Evolutionary conservation across 2,329 filamentous ascomycete species (phyloP), one percentile per base, ranked within the genome.

Genomic region (Pestalotiopsis sp.): DNA sequence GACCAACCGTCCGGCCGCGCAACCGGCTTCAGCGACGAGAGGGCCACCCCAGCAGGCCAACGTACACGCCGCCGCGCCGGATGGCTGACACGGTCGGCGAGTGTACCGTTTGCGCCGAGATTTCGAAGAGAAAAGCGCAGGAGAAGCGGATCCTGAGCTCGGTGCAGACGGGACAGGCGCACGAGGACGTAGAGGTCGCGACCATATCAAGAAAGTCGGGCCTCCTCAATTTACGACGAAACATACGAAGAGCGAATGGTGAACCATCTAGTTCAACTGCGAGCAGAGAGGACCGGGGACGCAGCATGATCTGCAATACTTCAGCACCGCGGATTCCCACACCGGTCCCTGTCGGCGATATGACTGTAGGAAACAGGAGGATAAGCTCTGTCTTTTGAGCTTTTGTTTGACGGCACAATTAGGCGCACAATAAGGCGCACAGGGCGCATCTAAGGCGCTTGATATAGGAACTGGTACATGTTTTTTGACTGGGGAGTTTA

Each of bases 61-160:
- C 68, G 1, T 68, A 70, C 0, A 38, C 59, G 30, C 70, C 70
- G 2, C 69, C 60, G 39, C 68, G 67, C 24, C 55, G 58, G 9
- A 59, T 20, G 0, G 71, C 74, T n/a, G 74, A 77, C 66, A 69
- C 67, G 5, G 73, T 77, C 9, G 75, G 76, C 52, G 68, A 74
- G 30, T 78, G 76, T 66, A 61, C 58, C 17, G 71, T 69, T 17
- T 78, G 76, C 62, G 70, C 66, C 11, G 75, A 74, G 56, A 71
- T 69, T 11, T 71, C 69, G 11, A 72, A 71, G 24, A 68, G 73
- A 57, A 72, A 74, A 58, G 71, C 67, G 20, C 69, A 70, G 2
- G 68, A 70, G 68, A 69, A 66, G 61, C 66, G 69, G 66, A 68
- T 71, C 24, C 56, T 48, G 57, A 55, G 58, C 20, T n/a, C 24